Conservation (phyloP, 2,329 filamentous ascomycete genomes). For the Lecanoromycetidae sp. region DNA sequence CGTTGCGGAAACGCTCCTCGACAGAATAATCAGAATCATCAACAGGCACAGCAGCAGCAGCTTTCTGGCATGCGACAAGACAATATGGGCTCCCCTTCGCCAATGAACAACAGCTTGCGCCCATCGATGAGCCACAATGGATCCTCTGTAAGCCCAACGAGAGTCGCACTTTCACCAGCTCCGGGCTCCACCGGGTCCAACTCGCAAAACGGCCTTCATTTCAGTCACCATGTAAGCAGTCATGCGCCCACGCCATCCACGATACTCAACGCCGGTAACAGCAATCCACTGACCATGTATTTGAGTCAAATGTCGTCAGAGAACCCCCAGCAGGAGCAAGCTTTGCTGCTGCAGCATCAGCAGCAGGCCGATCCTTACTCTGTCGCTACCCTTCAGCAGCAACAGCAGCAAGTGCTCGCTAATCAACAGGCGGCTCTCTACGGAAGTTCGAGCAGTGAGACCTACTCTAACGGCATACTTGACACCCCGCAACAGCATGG, state of each 20-base stretch:
- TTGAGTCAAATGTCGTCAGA: conserved; percentile 55
- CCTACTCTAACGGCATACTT: conserved; percentile 40
- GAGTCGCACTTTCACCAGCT: conserved; percentile 37
- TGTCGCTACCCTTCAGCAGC: conserved; percentile 40
- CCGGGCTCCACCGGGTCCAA: conserved; percentile 40
- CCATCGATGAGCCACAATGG: conserved; percentile 41
- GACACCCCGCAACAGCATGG: conserved; percentile 36
- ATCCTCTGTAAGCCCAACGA: conserved; percentile 49
- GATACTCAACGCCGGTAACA: conserved; percentile 65
- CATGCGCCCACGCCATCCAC: conserved; percentile 55
- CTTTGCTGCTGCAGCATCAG: conserved; percentile 28
- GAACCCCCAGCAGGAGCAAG: conserved; percentile 56
- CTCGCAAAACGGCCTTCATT: conserved; percentile 44
- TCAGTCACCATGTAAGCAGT: conserved; percentile 43
- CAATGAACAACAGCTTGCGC: conserved; percentile 40
- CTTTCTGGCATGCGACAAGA: conserved; percentile 34
- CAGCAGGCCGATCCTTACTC: conserved; percentile 30
- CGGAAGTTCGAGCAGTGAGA: conserved; percentile 47
- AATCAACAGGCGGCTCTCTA: conserved; percentile 74
- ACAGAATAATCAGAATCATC: conserved; percentile 55
- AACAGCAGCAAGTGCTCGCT: conserved; percentile 56
- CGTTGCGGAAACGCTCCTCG: conserved; percentile 92
- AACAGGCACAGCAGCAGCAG: conserved; percentile 54
- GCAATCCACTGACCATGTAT: conserved; percentile 88
- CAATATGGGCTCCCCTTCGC: conserved; percentile 43